Evolutionary conservation across 1,284 basidiomycete genomes (phyloP).

Genomic region (Ceratobasidium sp.): DNA sequence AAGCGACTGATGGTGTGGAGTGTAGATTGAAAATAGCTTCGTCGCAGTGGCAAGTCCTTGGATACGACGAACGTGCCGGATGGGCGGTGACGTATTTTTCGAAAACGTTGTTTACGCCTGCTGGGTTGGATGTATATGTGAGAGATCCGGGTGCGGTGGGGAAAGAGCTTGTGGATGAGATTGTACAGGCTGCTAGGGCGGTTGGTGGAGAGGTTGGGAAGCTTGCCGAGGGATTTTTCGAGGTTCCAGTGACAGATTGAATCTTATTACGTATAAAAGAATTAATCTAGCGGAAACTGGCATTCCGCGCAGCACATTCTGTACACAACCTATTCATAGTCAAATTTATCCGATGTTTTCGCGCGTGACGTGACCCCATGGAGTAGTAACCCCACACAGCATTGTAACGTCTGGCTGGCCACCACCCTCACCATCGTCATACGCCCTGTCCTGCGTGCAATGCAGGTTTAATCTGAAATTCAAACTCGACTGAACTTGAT

Average conservation of each 20-base stretch:
- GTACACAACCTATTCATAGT: neutral
- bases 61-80: slow-evolving; percentile 58
- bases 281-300: neutral
- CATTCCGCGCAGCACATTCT: neutral
- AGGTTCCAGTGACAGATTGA: slow-evolving; percentile 44
- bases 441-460: neutral
- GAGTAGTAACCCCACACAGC: neutral
- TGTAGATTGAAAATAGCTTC: slow-evolving; percentile 60
- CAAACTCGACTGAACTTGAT: neutral
- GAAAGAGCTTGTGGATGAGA: slow-evolving; percentile 50
- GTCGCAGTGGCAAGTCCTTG: slow-evolving; percentile 65
- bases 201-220: slow-evolving; percentile 45
- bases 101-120: slow-evolving; percentile 66
- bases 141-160: slow-evolving; percentile 54
- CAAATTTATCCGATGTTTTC: neutral
- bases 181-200: slow-evolving; percentile 42
- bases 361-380: neutral
- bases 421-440: slow-evolving; percentile 11
- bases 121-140: slow-evolving; percentile 64
- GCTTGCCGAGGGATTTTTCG: slow-evolving; percentile 49
- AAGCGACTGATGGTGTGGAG: neutral
- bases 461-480: neutral
- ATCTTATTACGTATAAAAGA: too few relatives aligned
- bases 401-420: neutral
- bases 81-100: slow-evolving; percentile 67